A percentile compares a stretch with the other conserved stretches of the same genome.
Conservation (phyloP, 1,139 yeast species). For the Candida dubliniensis region DNA sequence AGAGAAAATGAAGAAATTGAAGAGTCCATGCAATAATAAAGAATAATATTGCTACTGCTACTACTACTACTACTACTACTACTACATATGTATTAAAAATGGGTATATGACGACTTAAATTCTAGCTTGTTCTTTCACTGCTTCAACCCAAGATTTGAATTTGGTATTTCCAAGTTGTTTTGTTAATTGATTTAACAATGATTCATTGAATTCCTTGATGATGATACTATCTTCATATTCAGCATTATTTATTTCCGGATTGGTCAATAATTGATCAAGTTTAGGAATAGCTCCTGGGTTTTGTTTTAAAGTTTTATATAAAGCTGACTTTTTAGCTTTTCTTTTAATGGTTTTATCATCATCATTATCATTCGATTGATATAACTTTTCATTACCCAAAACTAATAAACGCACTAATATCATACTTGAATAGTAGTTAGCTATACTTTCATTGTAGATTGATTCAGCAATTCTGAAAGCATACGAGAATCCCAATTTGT, state of each 20-base stretch:
- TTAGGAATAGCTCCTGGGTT: slow-evolving; percentile 7
- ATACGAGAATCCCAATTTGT: slow-evolving; percentile 29
- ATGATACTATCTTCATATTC: slow-evolving; percentile 13
- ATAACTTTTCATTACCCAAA: slow-evolving; percentile 57
- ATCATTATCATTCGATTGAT: slow-evolving; percentile 45
- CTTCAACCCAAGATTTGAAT: slow-evolving; percentile 29
- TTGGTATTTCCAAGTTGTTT: slow-evolving; percentile 19
- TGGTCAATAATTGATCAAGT: slow-evolving; percentile 13
- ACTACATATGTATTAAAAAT: background rate
- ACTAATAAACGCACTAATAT: slow-evolving; percentile 66
- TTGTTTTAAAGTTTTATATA: slow-evolving; percentile 44
- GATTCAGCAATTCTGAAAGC: slow-evolving; percentile 38
- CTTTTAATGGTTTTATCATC: slow-evolving; percentile 42
- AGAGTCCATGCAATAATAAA: slow-evolving; percentile 1
- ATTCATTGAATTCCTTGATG: slow-evolving; percentile 17
- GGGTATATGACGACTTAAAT: slow-evolving; percentile 3
- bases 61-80: too few species aligned
- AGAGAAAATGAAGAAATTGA: background rate
- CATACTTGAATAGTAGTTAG: slow-evolving; percentile 25
- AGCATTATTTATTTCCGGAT: slow-evolving; percentile 9
- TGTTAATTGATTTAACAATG: slow-evolving; percentile 16
- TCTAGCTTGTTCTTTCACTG: slow-evolving; percentile 21
- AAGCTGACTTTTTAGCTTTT: slow-evolving; percentile 40
- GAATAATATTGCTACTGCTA: too few species aligned
- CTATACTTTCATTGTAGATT: slow-evolving; percentile 25